Base-by-base conservation (phyloP, 805 yeast species). In the Saccharomycopsis babjevae region DNA sequence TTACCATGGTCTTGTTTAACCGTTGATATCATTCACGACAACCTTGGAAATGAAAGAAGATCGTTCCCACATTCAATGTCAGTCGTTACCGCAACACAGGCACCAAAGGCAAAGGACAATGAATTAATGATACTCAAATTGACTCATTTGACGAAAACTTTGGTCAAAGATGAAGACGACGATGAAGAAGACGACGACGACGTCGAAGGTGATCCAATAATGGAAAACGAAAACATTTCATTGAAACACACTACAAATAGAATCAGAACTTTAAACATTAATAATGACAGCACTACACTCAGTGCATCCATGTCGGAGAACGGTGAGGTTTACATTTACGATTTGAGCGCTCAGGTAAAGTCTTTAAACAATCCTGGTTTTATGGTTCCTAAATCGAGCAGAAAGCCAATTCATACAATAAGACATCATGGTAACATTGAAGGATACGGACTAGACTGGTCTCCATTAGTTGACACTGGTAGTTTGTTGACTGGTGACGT, bases 1-100 rank as follows among this genome's bases (percentile, higher is more conserved):
- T 76, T 93, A 73, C 96, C 96, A 68, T 94, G 98, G 98, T 98
- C 99, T 13, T 91, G 97, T 75, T 76, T 94, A 70, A 90, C 97
- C 2, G 78, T 94, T 63, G 98, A 93, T 70, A 76, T 94, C 22
- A 75, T 94, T 59, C 96, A 97, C 5, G 99, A 94, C 71, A 77
- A 78, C 58, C 77, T 89, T 62, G 99, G 99, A 11, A 77, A 81
- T 57, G 97, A 91, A 73, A 86, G 99, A 76, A 83, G 96, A 74
- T 80, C 81, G 54, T 94, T 84, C 69, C 99, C 99, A 3, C 96
- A 96, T 50, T 80, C 94, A 1, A 77, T 91, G 68, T 88, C 89
- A 69, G 73, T 92, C 61, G 84, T 96, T 13, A 88, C 97, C 1
- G 98, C 97, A 5, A 90, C 98, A 0, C 99, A 94, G 74, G 97